phyloP scores from a whole-genome alignment of 495 filamentous ascomycete species.

The Aspergillus homomorphus region DNA sequence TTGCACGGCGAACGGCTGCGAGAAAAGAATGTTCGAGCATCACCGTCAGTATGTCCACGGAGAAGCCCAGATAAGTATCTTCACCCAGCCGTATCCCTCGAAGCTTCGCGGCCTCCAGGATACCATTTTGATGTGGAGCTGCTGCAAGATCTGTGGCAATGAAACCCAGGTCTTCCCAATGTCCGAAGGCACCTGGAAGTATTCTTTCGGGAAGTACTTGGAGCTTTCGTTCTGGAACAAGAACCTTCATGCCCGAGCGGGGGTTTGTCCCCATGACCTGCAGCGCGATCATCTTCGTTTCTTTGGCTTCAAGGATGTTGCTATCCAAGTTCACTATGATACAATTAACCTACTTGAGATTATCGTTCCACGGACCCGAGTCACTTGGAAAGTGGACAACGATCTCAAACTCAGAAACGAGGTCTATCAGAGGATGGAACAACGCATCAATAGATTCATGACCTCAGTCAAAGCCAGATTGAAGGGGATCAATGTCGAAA shows the following conservation, averaged over 20 bases:
- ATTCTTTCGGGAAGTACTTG: slow-evolving; percentile 96
- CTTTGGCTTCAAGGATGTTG: slow-evolving; percentile 84
- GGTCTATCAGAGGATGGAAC: slow-evolving; percentile 73
- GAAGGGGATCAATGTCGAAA: slow-evolving; percentile 84
- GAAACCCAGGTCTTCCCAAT: slow-evolving; percentile 90
- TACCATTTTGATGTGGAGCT: slow-evolving; percentile 95
- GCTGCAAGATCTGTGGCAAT: slow-evolving; percentile 83
- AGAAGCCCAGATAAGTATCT: slow-evolving; percentile 85
- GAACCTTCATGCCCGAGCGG: slow-evolving; percentile 71
- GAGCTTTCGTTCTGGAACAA: slow-evolving; percentile 95
- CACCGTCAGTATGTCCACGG: slow-evolving; percentile 97
- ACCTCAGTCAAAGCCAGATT: slow-evolving; percentile 76
- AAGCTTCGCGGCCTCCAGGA: slow-evolving; percentile 69
- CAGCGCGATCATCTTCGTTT: slow-evolving; percentile 88
- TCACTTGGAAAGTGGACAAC: slow-evolving; percentile 96
- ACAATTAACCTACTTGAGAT: slow-evolving; percentile 91
- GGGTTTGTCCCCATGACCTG: slow-evolving; percentile 89
- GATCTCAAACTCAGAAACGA: slow-evolving; percentile 91
- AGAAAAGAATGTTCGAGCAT: slow-evolving; percentile 85
- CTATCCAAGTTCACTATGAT: slow-evolving; percentile 88
- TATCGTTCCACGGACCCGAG: slow-evolving; percentile 78
- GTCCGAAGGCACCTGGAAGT: slow-evolving; percentile 96
- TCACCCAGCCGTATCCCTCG: slow-evolving; percentile 72
- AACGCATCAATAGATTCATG: slow-evolving; percentile 82
- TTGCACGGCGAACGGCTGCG: slow-evolving; percentile 82